A percentile compares a stretch with the other conserved stretches of the same genome.
Conservation (phyloP, 2,329 filamentous ascomycete genomes). For the Xylariaceae sp. region DNA sequence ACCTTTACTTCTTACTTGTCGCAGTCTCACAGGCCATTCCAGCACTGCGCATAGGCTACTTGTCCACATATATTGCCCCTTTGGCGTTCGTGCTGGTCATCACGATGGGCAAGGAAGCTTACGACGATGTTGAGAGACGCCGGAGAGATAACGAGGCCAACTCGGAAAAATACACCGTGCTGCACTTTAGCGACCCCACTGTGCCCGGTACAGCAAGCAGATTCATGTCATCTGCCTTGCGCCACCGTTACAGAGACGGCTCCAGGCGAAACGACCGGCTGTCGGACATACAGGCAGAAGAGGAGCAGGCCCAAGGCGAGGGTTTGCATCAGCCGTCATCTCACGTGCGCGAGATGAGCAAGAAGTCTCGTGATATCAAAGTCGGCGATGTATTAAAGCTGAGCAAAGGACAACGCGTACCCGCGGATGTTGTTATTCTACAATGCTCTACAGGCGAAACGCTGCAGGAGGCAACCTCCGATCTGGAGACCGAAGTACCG, state of each 20-base stretch:
- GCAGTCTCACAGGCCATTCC: slow-evolving; percentile 92
- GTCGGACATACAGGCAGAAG: slow-evolving; percentile 69
- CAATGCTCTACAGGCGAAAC: slow-evolving; percentile 70
- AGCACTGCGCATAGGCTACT: slow-evolving; percentile 84
- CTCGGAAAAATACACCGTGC: slow-evolving; percentile 78
- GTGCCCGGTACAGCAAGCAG: slow-evolving; percentile 39
- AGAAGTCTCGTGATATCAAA: slow-evolving; percentile 82
- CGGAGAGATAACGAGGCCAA: slow-evolving; percentile 91
- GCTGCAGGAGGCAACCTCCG: slow-evolving; percentile 29
- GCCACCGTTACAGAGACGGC: slow-evolving; percentile 38
- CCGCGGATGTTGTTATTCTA: slow-evolving; percentile 89
- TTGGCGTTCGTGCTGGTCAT: slow-evolving; percentile 88
- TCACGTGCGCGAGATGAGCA: slow-evolving; percentile 64
- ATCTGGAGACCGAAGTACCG: slow-evolving; percentile 38
- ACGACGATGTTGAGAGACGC: slow-evolving; percentile 85
- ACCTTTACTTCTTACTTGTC: slow-evolving; percentile 96
- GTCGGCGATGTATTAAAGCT: slow-evolving; percentile 96
- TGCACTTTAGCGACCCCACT: slow-evolving; percentile 63
- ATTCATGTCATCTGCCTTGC: slow-evolving; percentile 45
- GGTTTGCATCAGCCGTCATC: slow-evolving; percentile 44
- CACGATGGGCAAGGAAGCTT: slow-evolving; percentile 92
- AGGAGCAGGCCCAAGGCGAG: slow-evolving; percentile 50
- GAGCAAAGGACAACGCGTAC: slow-evolving; percentile 86
- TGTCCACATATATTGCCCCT: slow-evolving; percentile 91
- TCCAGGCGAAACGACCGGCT: slow-evolving; percentile 43